These are phyloP conservation scores for Udeniomyces megalosporus DNA, from an alignment of 768 basidiomycete species.

Conservation along the genomic window DNA sequence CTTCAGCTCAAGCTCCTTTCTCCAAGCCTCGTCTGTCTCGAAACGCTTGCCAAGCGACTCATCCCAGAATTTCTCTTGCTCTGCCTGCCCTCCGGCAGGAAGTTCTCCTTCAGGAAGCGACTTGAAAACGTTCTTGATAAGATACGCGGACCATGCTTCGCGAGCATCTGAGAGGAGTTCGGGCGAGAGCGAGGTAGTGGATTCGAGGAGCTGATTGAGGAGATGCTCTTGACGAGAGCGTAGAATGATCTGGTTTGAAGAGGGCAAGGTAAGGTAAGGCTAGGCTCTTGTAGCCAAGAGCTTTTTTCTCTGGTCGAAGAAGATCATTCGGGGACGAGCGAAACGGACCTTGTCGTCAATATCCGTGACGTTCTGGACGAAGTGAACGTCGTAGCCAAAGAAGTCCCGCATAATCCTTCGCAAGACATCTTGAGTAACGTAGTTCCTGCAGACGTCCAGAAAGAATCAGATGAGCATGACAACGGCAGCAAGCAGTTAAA, in stretches of 20 bases:
- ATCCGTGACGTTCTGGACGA: conserved; percentile 98
- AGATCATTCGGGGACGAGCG: background rate
- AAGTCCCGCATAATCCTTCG: conserved; percentile 83
- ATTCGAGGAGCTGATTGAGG: conserved; percentile 26
- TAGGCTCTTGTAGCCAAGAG: background rate
- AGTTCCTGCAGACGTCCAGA: conserved; percentile 47
- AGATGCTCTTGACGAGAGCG: conserved; percentile 52
- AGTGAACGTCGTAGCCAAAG: conserved; percentile 93
- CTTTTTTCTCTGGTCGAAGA: background rate
- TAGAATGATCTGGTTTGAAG: conserved; percentile 58
- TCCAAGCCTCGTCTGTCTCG: conserved; percentile 43
- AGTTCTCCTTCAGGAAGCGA: conserved; percentile 42
- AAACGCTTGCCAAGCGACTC: conserved; percentile 36
- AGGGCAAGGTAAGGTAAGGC: background rate
- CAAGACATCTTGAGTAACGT: conserved; percentile 85
- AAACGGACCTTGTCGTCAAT: conserved; percentile 89
- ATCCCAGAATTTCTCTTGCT: conserved; percentile 43
- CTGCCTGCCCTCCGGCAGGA: conserved; percentile 34
- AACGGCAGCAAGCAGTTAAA: background rate
- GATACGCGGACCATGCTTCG: conserved; percentile 49
- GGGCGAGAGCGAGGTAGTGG: conserved; percentile 41
- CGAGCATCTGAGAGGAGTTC: conserved; percentile 43
- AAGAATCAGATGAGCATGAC: background rate
- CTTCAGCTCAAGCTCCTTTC: conserved; percentile 49
- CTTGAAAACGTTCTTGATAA: conserved; percentile 44